Evolutionary conservation across 2,329 filamentous ascomycete genomes (phyloP), one percentile per base, ranked within the genome.

Genomic region (Lecanosticta acicola): DNA sequence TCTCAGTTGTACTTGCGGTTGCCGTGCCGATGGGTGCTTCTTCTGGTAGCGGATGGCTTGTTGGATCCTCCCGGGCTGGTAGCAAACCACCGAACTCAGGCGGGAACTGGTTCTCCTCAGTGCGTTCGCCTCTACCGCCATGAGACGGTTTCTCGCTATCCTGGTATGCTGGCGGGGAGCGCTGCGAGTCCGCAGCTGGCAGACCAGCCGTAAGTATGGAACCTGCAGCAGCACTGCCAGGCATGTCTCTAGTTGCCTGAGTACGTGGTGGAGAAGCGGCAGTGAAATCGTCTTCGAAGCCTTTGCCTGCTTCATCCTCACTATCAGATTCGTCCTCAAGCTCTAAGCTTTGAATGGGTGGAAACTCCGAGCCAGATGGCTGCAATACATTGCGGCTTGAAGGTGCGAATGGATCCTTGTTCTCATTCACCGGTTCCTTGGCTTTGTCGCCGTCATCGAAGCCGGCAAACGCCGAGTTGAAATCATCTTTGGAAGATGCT

Each of bases 211-310:
- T 26, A 4, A 21, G 8, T 26, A 21, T 11, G 4, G 16, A 21
- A 16, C 17, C 33, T 4, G 32, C 32, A 60, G 21, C 18, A 36
- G 20, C 33, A 18, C 7, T 3, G 60, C 20, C 18, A 36, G 20
- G 11, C 40, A 43, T 13, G 39, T 29, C 4, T 37, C 32, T 10
- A 32, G 40, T 13, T 24, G 53, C 50, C 13, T 42, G 48, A n/a
- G 48, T 46, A 14, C 40, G 19, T 1, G 46, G 45, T 1, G 73
- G 67, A 35, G 71, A 76, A 21, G 79, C 77, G 11, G 86, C 81
- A 0, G 85, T 83, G 63, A 97, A 97, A 66, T 96, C 84, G 62
- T 98, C 93, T 40, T 94, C 91, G 62, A 97, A 97, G 0, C 90
- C 88, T 58, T 70, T 71, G 5, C 49, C 46, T 13, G 41, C 48